Evolutionary conservation across 192 early-diverging fungal genomes (phyloP).

Genomic region (Mortierella claussenii): DNA sequence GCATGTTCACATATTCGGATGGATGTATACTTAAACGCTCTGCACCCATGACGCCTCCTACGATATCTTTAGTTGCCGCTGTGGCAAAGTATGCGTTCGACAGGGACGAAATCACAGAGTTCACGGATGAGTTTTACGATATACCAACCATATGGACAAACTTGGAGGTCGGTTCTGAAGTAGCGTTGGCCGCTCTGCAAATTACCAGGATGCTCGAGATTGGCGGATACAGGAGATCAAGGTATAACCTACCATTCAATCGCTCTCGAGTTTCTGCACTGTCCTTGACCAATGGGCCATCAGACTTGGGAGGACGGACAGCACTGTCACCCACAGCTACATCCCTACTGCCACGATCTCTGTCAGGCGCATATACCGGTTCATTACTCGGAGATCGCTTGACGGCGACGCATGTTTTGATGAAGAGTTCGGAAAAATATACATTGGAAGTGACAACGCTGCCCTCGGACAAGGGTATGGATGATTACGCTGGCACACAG

Average conservation of each 20-base stretch:
- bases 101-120: constrained; percentile 35
- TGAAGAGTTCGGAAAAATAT: constrained; percentile 15
- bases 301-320: background rate
- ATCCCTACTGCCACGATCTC: background rate
- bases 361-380: constrained; percentile 10
- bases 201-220: constrained; percentile 34
- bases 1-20: too few species aligned
- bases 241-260: background rate
- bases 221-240: constrained; percentile 22
- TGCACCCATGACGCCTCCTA: too few species aligned
- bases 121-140: constrained; percentile 13
- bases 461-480: background rate
- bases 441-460: constrained; percentile 7
- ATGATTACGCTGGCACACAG: too few species aligned
- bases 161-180: constrained; percentile 14
- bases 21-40: too few species aligned
- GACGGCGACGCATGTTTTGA: constrained; percentile 5
- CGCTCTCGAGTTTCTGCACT: background rate
- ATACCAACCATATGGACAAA: constrained; percentile 42
- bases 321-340: background rate
- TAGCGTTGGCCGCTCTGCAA: constrained; percentile 15
- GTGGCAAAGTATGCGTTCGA: constrained; percentile 49
- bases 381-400: constrained; percentile 13
- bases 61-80: constrained; percentile 13
- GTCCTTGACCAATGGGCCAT: background rate